Evolutionary conservation across 257 asterid genomes (phyloP), one percentile per base, ranked within the genome.

Genomic region (Plantago ovata): DNA sequence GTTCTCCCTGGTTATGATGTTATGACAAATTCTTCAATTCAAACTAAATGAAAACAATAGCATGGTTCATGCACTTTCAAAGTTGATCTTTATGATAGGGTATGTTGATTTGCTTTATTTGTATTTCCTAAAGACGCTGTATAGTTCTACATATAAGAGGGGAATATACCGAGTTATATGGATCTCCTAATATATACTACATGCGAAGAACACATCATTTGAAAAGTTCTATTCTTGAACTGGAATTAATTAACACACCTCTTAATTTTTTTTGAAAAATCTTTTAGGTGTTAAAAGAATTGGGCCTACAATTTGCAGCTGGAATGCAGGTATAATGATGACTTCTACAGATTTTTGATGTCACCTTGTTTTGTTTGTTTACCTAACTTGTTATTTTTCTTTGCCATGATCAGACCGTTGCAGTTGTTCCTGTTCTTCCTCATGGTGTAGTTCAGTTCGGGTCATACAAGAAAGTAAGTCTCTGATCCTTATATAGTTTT

Each of bases 361-460:
- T 53, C 6, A 9, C 38, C 18, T 32, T 46, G 40, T 44, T 58
- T n/a, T 47, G 41, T 48, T 28, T 46, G 20, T 64, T 59, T 16
- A 38, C 14, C 22, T 66, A 6, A 28, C 28, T 13, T 53, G 23
- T 55, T 55, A 33, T 13, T 6, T 38, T 42, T 51, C 64, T 54
- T 49, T 39, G 32, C 40, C 47, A 23, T 54, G 50, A 42, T 72
- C 82, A 92, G 98, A 88, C 98, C 8, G 61, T 92, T 71, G 94
- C 83, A 28, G 91, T 84, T 46, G 67, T 92, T 62, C 98, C 97
- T 16, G 91, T 88, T 61, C 83, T 88, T 65, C 97, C 98, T 32
- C 95, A 85, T 54, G 98, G 98, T 1, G 91, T 92, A 55, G 83
- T 92, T 65, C 98, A 88, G 60, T 82, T 88, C 73, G 98, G 96